Evolutionary conservation across 2,329 filamentous ascomycete species (phyloP).

Genomic region (Aspergillus pseudoglaucus): DNA sequence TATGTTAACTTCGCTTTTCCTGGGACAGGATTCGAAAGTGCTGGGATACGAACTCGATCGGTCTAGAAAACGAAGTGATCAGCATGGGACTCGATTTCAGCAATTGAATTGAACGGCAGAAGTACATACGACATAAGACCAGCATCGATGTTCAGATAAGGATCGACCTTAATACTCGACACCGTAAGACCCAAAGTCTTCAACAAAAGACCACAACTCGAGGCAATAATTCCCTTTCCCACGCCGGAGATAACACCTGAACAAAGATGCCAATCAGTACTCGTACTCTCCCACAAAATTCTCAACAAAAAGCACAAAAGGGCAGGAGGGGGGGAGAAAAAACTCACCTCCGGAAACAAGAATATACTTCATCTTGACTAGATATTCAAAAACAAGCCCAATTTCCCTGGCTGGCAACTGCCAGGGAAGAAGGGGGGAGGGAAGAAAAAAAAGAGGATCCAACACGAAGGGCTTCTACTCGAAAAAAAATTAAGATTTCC

Average conservation of each 20-base stretch:
- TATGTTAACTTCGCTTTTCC: slow-evolving; percentile 5
- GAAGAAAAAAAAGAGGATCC: slow-evolving; percentile 10
- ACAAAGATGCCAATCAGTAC: slow-evolving; percentile 6
- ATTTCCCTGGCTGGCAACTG: slow-evolving; percentile 12
- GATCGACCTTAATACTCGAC: slow-evolving; percentile 44
- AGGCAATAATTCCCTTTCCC: slow-evolving; percentile 62
- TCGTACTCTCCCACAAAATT: not conserved
- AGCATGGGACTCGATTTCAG: not conserved
- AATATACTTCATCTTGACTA: slow-evolving; percentile 68
- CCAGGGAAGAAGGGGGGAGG: slow-evolving; percentile 15
- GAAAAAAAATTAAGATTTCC: slow-evolving; percentile 4
- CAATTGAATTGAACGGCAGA: slow-evolving; percentile 4
- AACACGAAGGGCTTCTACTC: slow-evolving; percentile 1
- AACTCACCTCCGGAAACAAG: slow-evolving; percentile 67
- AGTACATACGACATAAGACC: slow-evolving; percentile 61
- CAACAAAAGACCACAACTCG: slow-evolving; percentile 26
- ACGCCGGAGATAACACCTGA: slow-evolving; percentile 46
- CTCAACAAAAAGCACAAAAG: not conserved
- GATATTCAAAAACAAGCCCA: not conserved
- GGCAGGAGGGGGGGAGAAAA: slow-evolving; percentile 1
- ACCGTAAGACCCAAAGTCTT: slow-evolving; percentile 24
- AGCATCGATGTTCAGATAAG: slow-evolving; percentile 72
- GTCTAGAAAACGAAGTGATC: not conserved
- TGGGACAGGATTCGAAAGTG: not conserved
- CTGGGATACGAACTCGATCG: not conserved